These are phyloP conservation scores for Skeletonema tropicum DNA, from an alignment of 108 stramenopile genomes.

Conservation along the genomic window DNA sequence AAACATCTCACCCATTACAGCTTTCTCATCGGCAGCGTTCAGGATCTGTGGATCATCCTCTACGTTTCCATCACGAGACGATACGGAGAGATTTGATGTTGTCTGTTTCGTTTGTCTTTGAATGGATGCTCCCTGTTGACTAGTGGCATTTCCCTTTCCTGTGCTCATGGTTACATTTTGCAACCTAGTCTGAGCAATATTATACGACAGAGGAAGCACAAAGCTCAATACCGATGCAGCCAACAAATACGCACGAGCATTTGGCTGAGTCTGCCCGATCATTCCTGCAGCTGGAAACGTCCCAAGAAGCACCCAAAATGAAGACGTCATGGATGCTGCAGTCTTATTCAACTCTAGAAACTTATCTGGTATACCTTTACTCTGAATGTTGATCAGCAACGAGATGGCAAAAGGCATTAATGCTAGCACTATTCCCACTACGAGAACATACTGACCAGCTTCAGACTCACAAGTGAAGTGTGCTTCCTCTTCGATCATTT, in stretches of 20 bases:
- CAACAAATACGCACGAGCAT: constrained; percentile 2
- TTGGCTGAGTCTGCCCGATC: neutral
- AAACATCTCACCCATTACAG: constrained; percentile 1
- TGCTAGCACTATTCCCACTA: neutral
- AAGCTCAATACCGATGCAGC: constrained; percentile 5
- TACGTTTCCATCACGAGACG: neutral
- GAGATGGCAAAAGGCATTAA: neutral
- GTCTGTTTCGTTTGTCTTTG: neutral
- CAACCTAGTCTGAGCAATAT: neutral
- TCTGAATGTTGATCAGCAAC: neutral
- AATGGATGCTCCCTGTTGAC: neutral
- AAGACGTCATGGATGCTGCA: neutral
- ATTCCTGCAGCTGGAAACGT: neutral
- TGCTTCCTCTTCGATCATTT: neutral
- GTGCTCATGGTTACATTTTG: neutral
- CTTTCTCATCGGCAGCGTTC: neutral
- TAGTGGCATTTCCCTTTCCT: neutral
- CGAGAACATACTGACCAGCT: neutral
- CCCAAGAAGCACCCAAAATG: too few relatives aligned
- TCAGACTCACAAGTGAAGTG: neutral
- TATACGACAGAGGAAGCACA: neutral
- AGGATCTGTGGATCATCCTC: neutral
- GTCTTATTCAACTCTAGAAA: neutral
- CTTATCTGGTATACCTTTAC: neutral
- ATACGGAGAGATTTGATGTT: neutral